Conservation (phyloP, 2,329 filamentous ascomycete species). For the Penicillium hesseltinei region DNA sequence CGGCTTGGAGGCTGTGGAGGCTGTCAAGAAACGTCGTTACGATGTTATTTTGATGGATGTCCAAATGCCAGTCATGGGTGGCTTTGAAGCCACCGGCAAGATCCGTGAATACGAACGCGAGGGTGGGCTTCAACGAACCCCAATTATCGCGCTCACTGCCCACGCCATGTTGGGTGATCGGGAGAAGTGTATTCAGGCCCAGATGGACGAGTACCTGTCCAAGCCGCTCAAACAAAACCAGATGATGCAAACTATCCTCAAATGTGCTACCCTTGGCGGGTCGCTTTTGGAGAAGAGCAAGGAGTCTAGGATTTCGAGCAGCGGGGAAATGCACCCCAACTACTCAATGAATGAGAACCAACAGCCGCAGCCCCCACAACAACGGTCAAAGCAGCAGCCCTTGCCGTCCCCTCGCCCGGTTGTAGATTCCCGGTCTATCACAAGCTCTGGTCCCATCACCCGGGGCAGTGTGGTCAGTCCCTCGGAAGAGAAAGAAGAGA, state of each 20-base stretch:
- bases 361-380: conserved; percentile 17
- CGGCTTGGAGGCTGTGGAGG: conserved; percentile 86
- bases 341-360: conserved; percentile 39
- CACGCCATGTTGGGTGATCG: conserved; percentile 98
- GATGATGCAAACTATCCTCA: conserved; percentile 95
- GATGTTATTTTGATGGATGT: conserved; percentile 99
- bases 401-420: conserved; percentile 46
- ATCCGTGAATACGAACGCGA: conserved; percentile 92
- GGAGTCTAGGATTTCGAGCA: conserved; percentile 42
- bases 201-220: conserved; percentile 98
- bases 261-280: conserved; percentile 83
- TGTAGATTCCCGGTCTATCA: conserved; percentile 65
- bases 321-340: conserved; percentile 39
- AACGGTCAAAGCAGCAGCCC: conserved; percentile 17
- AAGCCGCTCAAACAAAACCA: conserved; percentile 97
- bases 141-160: conserved; percentile 93
- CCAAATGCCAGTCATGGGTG: conserved; percentile 99
- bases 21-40: conserved; percentile 87
- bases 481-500: conserved; percentile 59
- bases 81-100: conserved; percentile 94
- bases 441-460: conserved; percentile 62
- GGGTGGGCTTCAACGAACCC: conserved; percentile 75
- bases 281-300: conserved; percentile 45
- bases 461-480: conserved; percentile 62
- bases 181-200: conserved; percentile 95